phyloP scores from a whole-genome alignment of 495 filamentous ascomycete species.

The Aspergillus olivimuriae region DNA sequence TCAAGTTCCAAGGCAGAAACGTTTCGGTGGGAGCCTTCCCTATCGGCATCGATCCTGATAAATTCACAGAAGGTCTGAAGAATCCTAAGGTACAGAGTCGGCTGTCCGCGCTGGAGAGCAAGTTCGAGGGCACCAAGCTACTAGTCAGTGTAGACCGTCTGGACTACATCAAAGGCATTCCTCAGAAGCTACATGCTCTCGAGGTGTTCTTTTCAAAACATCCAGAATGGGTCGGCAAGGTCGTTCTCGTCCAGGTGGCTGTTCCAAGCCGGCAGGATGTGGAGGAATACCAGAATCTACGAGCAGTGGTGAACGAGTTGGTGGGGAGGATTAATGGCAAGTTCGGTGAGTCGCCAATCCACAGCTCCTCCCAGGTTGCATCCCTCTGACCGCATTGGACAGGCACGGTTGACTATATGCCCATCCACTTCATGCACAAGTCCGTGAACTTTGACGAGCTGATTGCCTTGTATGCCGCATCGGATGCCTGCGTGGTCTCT shows the following conservation, averaged over 20 bases:
- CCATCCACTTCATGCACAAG: constrained; percentile 96
- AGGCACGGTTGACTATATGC: constrained; percentile 94
- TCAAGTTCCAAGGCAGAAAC: constrained; percentile 76
- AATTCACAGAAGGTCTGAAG: constrained; percentile 82
- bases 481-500: constrained; percentile 88
- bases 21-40: constrained; percentile 89
- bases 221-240: constrained; percentile 95
- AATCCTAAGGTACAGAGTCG: constrained; percentile 83
- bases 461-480: constrained; percentile 86
- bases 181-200: constrained; percentile 91
- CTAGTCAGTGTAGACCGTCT: constrained; percentile 95
- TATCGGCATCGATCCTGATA: constrained; percentile 95
- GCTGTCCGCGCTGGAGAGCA: constrained; percentile 75
- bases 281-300: constrained; percentile 93
- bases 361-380: no score
- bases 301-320: constrained; percentile 89
- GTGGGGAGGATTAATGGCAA: constrained; percentile 92
- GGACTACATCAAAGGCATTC: constrained; percentile 97
- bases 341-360: constrained; percentile 76
- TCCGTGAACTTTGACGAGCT: constrained; percentile 89
- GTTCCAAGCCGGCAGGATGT: constrained; percentile 92
- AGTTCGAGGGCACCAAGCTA: constrained; percentile 91
- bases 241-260: constrained; percentile 95
- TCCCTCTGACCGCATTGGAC: constrained; percentile 9
- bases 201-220: constrained; percentile 96